Evolutionary conservation across 1,284 basidiomycete species (phyloP).

Genomic region (Anthracocystis panici-leucophaei): DNA sequence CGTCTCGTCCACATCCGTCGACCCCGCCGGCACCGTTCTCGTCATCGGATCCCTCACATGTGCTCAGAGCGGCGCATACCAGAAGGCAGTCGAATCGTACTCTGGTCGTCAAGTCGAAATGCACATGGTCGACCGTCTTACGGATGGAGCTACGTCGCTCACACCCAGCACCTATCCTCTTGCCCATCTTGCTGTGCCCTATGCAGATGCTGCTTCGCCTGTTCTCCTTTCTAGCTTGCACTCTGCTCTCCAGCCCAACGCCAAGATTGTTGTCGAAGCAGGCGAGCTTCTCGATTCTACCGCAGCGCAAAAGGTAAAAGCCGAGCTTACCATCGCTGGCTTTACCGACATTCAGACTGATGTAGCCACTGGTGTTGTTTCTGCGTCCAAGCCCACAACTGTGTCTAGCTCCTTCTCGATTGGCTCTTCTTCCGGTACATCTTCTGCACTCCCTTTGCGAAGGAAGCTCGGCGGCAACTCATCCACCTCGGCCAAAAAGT

Average conservation of each 20-base stretch:
- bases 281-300: slow-evolving; percentile 38
- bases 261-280: slow-evolving; percentile 47
- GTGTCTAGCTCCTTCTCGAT: slow-evolving; percentile 36
- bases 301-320: slow-evolving; percentile 38
- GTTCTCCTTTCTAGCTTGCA: slow-evolving; percentile 49
- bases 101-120: slow-evolving; percentile 61
- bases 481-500: slow-evolving; percentile 48
- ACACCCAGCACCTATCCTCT: slow-evolving; percentile 42
- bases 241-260: slow-evolving; percentile 44
- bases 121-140: slow-evolving; percentile 68
- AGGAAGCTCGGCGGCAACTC: slow-evolving; percentile 43
- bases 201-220: slow-evolving; percentile 45
- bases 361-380: slow-evolving; percentile 19
- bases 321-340: slow-evolving; percentile 58
- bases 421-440: slow-evolving; percentile 29
- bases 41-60: slow-evolving; percentile 65
- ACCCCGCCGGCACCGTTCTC: slow-evolving; percentile 49
- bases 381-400: slow-evolving; percentile 20
- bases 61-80: slow-evolving; percentile 60
- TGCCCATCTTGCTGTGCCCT: slow-evolving; percentile 52
- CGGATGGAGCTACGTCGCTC: slow-evolving; percentile 57
- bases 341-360: slow-evolving; percentile 44
- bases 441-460: slow-evolving; percentile 54
- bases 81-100: slow-evolving; percentile 55
- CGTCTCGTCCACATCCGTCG: slow-evolving; percentile 41